phyloP scores from a whole-genome alignment of 139 green algal species.

The Chlamydomonas sphaeroides region DNA sequence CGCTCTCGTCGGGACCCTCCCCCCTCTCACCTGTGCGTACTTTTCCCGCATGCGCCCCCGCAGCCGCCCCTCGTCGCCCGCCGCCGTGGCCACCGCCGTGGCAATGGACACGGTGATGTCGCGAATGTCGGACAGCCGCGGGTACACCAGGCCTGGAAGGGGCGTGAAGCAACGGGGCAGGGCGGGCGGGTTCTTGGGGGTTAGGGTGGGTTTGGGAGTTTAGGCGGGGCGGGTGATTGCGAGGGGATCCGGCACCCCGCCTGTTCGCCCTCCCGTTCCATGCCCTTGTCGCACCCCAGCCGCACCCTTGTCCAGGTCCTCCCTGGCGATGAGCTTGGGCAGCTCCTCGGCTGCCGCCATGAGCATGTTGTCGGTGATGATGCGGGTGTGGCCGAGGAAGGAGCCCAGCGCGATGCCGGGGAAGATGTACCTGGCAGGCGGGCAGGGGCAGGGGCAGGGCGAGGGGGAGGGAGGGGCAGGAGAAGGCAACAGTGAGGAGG shows the following conservation, averaged over 20 bases:
- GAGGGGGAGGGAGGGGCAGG: too few relatives aligned
- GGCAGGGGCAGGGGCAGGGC: too few relatives aligned
- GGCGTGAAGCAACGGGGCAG: too few relatives aligned
- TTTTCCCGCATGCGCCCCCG: conserved; percentile 13
- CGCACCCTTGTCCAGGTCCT: conserved; percentile 67
- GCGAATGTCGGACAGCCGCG: conserved; percentile 66
- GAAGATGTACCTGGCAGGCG: conserved; percentile 78
- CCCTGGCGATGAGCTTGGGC: conserved; percentile 61
- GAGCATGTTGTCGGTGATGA: conserved; percentile 81
- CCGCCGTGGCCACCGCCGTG: conserved; percentile 68
- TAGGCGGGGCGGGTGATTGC: too few relatives aligned
- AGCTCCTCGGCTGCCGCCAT: conserved; percentile 81
- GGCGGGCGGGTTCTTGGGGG: too few relatives aligned
- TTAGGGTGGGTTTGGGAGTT: too few relatives aligned
- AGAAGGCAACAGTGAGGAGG: too few relatives aligned
- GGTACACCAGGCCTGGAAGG: conserved; percentile 55
- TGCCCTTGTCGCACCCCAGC: not conserved
- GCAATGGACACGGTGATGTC: conserved; percentile 67
- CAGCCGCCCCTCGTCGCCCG: conserved; percentile 57
- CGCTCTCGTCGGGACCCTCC: too few relatives aligned
- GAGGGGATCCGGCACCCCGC: too few relatives aligned
- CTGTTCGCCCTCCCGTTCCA: too few relatives aligned
- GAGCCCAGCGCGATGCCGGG: conserved; percentile 75
- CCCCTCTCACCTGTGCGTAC: not conserved
- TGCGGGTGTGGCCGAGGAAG: conserved; percentile 62